Conservation (phyloP, 1,284 basidiomycete species). For the Sanguinoderma infundibulare region DNA sequence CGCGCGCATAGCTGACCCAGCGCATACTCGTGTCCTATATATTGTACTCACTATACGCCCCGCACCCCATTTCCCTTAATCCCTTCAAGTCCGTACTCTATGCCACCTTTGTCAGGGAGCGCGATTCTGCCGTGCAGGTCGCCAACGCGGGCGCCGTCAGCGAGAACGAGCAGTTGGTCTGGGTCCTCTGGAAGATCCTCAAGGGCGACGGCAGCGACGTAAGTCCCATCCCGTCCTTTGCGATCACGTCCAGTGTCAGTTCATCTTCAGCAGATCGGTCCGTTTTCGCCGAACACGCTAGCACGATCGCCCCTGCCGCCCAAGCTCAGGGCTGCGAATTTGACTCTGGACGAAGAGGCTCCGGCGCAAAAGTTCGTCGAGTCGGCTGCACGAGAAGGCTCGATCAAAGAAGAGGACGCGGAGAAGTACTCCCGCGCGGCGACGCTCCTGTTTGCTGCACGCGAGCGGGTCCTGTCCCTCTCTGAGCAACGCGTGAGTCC, state of each 20-base stretch:
- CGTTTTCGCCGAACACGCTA: conserved; percentile 73
- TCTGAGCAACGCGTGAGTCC: conserved; percentile 69
- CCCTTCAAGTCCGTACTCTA: conserved; percentile 75
- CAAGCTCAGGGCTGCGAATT: conserved; percentile 69
- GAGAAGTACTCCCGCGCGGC: conserved; percentile 55
- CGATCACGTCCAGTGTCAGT: neutral
- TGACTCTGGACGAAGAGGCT: conserved; percentile 64
- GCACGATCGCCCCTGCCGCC: conserved; percentile 71
- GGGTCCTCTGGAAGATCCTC: conserved; percentile 83
- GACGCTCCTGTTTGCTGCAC: conserved; percentile 66
- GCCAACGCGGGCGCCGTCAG: conserved; percentile 55
- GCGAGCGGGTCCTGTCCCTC: conserved; percentile 70
- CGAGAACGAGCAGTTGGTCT: conserved; percentile 75
- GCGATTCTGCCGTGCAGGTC: conserved; percentile 57
- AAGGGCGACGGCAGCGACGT: conserved; percentile 81
- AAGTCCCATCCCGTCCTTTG: conserved; percentile 30
- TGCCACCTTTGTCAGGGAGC: conserved; percentile 66
- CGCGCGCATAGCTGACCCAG: conserved; percentile 55
- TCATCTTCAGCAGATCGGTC: conserved; percentile 58
- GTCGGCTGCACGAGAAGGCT: conserved; percentile 2
- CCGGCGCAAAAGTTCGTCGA: conserved; percentile 48
- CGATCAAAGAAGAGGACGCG: conserved; percentile 28
- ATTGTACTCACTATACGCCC: conserved; percentile 74
- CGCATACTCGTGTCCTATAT: conserved; percentile 78
- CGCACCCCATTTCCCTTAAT: conserved; percentile 75